Evolutionary conservation across 768 basidiomycete genomes (phyloP), one percentile per base, ranked within the genome.

Genomic region (Trametes meyenii): DNA sequence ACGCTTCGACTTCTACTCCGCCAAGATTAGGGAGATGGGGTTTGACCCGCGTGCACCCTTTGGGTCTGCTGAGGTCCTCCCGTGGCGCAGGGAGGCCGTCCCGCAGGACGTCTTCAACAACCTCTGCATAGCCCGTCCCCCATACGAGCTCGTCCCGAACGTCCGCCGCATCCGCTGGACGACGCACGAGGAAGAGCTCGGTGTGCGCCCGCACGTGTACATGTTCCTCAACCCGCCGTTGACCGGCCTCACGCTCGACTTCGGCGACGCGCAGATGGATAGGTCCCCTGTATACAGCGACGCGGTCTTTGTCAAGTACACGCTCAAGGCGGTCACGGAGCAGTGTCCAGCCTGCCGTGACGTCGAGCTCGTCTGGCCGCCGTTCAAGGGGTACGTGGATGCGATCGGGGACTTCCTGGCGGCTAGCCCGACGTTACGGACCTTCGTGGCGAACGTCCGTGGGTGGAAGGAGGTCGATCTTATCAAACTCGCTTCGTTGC

Each of bases 1-100:
- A 17, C 45, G 51, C 21, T 60, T 60, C 24, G 42, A 56, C 54
- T 49, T 42, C 54, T 61, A 61, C 19, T 53, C 60, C 12, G 38
- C 39, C 17, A 50, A 40, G 21, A 57, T 62, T 43, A 50, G 55
- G 14, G 55, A 62, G 19, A 33, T 62, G 8, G 61, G 61, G 13
- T 62, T 43, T 44, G 61, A 62, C 54, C 50, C 54, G 4, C 24
- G 35, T 44, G 51, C 51, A 8, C 58, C 58, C 3, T 45, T 16
- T 14, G 50, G 50, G 33, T 5, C 8, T 10, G 19, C 7, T 42
- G 23, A 43, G 42, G 5, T 52, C 23, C 42, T 35, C 2, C n/a
- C 3, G 2, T 46, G 29, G 51, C 50, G 58, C 33, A 45, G 21
- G 43, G 19, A n/a, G 3, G 44, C 23, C 26, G 50, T 53, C 43